These are phyloP conservation scores for Suillus brevipes DNA, from an alignment of 768 basidiomycete species.

Conservation along the genomic window DNA sequence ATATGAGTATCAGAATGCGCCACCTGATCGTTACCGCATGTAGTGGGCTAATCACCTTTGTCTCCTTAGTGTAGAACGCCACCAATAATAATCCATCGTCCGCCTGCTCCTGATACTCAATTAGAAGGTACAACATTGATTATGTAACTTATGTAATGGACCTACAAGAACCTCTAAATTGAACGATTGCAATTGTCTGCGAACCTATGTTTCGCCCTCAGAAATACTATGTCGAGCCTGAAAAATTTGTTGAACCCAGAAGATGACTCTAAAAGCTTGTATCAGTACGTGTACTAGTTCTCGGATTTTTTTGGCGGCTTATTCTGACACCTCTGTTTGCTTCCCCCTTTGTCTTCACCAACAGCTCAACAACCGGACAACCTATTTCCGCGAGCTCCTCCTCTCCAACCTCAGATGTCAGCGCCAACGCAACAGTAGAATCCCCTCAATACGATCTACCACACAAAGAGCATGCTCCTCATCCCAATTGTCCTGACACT, in stretches of 20 bases:
- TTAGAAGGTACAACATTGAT: slow-evolving; percentile 13
- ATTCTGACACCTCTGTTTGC: slow-evolving; percentile 13
- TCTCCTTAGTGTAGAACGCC: slow-evolving; percentile 3
- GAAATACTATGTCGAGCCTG: slow-evolving; percentile 52
- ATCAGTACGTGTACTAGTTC: slow-evolving; percentile 39
- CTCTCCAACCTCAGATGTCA: slow-evolving; percentile 36
- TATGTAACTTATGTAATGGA: slow-evolving; percentile 32
- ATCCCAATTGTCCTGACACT: slow-evolving; percentile 77
- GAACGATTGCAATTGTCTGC: slow-evolving; percentile 17
- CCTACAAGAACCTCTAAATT: slow-evolving; percentile 30
- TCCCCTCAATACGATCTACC: slow-evolving; percentile 23
- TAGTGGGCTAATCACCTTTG: slow-evolving; percentile 11
- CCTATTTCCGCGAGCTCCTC: slow-evolving; percentile 34
- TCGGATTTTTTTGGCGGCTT: slow-evolving; percentile 10
- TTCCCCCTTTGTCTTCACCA: slow-evolving; percentile 32
- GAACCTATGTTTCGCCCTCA: slow-evolving; percentile 22
- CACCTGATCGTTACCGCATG: slow-evolving; percentile 23
- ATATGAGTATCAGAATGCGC: slow-evolving; percentile 22
- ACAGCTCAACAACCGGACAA: slow-evolving; percentile 24
- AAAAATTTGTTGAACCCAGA: slow-evolving; percentile 59
- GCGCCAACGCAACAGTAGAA: slow-evolving; percentile 29
- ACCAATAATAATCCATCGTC: slow-evolving; percentile 1
- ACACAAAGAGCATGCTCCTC: slow-evolving; percentile 53
- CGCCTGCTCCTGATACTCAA: background rate
- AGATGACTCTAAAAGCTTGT: slow-evolving; percentile 36